These are phyloP conservation scores for Aspergillus pseudoterreus DNA, from an alignment of 2,329 filamentous ascomycete genomes.

Conservation along the genomic window DNA sequence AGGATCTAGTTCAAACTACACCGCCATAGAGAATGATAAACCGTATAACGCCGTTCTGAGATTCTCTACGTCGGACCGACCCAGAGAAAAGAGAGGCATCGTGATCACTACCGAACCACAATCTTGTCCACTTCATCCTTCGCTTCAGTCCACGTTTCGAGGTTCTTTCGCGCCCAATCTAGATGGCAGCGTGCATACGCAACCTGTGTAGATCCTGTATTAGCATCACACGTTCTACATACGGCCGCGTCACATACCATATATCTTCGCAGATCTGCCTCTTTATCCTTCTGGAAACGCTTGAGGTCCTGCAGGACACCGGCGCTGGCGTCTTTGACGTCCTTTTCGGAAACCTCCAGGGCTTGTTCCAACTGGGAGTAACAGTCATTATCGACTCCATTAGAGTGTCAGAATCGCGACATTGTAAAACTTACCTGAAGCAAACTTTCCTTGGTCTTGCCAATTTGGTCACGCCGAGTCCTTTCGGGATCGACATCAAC, in stretches of 20 bases:
- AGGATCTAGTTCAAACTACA: not conserved
- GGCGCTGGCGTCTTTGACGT: conserved; percentile 87
- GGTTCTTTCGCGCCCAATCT: conserved; percentile 88
- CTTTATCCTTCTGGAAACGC: conserved; percentile 91
- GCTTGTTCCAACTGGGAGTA: conserved; percentile 74
- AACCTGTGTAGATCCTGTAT: conserved; percentile 53
- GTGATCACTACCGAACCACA: conserved; percentile 38
- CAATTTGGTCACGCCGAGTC: conserved; percentile 86
- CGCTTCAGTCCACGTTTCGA: conserved; percentile 90
- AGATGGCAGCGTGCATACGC: conserved; percentile 90
- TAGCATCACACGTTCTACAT: not conserved
- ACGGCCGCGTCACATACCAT: conserved; percentile 66
- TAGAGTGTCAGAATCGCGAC: not conserved
- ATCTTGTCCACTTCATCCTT: conserved; percentile 86
- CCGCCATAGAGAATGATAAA: too few relatives aligned
- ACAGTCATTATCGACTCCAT: not conserved
- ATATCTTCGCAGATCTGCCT: conserved; percentile 86
- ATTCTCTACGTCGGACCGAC: not conserved
- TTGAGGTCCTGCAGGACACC: conserved; percentile 87
- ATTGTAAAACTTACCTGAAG: conserved; percentile 45
- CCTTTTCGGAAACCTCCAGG: conserved; percentile 78
- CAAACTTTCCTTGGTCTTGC: conserved; percentile 89
- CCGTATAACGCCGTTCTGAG: not conserved
- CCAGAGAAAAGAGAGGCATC: too few relatives aligned
- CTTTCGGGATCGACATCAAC: conserved; percentile 94